A percentile compares a stretch with the other conserved stretches of the same genome.
Evolutionary conservation across 169 alveolate genomes (phyloP).

Genomic region (Cryptosporidium ryanae): DNA sequence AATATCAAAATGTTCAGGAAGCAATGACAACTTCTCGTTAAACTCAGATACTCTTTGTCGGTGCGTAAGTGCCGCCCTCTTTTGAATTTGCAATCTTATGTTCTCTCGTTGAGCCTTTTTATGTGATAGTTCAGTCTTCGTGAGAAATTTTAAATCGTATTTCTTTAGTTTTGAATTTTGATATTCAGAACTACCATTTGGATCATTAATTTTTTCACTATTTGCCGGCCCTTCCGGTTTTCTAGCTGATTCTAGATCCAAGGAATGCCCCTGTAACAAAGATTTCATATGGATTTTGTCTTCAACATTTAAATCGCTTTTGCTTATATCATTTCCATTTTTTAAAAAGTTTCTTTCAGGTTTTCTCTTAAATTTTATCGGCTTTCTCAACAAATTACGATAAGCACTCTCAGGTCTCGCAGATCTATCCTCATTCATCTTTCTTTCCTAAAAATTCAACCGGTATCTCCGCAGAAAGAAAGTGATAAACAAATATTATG

Average conservation of each 20-base stretch:
- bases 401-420: not conserved
- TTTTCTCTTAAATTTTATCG: conserved; percentile 6
- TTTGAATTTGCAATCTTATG: conserved; percentile 81
- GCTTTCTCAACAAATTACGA: not conserved
- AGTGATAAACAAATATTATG: conserved; percentile 49
- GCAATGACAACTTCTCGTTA: conserved; percentile 85
- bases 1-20: conserved; percentile 90
- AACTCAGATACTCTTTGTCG: conserved; percentile 87
- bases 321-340: not conserved
- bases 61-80: conserved; percentile 83
- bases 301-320: not conserved
- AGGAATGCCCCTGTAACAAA: too few relatives aligned
- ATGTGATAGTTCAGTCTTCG: conserved; percentile 82
- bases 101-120: conserved; percentile 84
- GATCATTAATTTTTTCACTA: not conserved
- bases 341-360: not conserved
- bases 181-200: not conserved
- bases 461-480: conserved; percentile 46
- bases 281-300: too few relatives aligned
- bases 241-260: too few relatives aligned
- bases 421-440: conserved; percentile 20
- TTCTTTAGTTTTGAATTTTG: not conserved
- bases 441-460: conserved; percentile 14
- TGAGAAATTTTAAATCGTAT: not conserved
- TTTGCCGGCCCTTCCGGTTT: too few relatives aligned